Conservation (phyloP, 768 basidiomycete genomes). For the Phaeotremella skinneri region DNA sequence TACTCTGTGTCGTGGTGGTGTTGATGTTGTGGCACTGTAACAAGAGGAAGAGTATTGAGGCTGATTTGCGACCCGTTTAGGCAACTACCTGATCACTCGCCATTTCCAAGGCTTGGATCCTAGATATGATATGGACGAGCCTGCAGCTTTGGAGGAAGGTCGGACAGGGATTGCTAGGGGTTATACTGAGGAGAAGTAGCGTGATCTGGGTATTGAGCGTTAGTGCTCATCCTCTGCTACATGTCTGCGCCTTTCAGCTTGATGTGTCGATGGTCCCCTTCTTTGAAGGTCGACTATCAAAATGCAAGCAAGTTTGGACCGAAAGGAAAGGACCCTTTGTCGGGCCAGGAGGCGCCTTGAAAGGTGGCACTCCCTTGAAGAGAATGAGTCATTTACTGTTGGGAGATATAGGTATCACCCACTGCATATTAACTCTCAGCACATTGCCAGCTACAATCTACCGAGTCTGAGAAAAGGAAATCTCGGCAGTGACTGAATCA, state of each 20-base stretch:
- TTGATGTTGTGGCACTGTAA: no score
- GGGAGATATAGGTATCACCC: no score
- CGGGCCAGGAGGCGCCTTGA: not conserved
- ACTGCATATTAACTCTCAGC: no score
- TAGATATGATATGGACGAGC: slow-evolving; percentile 71
- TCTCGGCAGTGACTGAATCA: no score
- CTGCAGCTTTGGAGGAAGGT: slow-evolving; percentile 81
- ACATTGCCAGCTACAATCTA: no score
- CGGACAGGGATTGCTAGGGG: slow-evolving; percentile 83
- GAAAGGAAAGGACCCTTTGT: not conserved
- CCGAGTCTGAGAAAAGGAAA: no score
- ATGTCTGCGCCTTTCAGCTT: no score
- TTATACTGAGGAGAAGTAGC: slow-evolving; percentile 61
- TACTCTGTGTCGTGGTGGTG: not conserved
- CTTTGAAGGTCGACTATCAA: not conserved
- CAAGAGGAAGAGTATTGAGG: no score
- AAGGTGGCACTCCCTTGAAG: not conserved
- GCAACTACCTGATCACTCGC: slow-evolving; percentile 68
- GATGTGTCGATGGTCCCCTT: not conserved
- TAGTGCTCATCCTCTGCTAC: no score
- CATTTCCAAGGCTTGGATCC: slow-evolving; percentile 79
- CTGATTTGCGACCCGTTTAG: no score
- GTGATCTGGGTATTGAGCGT: not conserved
- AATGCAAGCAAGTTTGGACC: not conserved
- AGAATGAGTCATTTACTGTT: not conserved